Conservation (phyloP, 1,284 basidiomycete genomes). For the Meira nashicola region DNA sequence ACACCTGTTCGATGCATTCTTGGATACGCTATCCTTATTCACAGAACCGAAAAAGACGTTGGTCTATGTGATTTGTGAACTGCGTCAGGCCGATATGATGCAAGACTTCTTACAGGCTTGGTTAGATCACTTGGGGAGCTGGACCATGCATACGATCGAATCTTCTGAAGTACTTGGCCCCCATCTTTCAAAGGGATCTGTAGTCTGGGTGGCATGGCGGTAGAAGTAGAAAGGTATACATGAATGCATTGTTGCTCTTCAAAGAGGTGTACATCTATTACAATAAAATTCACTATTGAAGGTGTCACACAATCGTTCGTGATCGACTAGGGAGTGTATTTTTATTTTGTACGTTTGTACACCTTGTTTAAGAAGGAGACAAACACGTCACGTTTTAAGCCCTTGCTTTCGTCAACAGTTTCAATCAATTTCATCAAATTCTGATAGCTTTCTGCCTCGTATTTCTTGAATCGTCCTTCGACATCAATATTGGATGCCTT, state of each 20-base stretch:
- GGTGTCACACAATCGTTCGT: too few species aligned
- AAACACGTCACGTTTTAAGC: constrained; percentile 76
- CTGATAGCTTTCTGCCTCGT: constrained; percentile 72
- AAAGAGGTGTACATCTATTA: background rate
- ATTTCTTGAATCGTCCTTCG: constrained; percentile 63
- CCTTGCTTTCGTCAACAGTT: constrained; percentile 50
- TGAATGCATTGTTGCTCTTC: too few species aligned
- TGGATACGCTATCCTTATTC: constrained; percentile 34
- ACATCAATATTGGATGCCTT: constrained; percentile 66
- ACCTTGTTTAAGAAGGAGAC: constrained; percentile 73
- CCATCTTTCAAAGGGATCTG: constrained; percentile 8
- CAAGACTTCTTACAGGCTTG: constrained; percentile 30
- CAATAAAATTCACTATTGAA: background rate
- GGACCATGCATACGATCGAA: constrained; percentile 8
- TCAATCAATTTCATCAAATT: constrained; percentile 47
- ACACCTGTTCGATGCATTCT: constrained; percentile 32
- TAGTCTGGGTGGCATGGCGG: constrained; percentile 12
- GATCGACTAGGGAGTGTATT: background rate
- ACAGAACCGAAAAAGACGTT: constrained; percentile 23
- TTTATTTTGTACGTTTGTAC: constrained; percentile 62
- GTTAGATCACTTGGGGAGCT: constrained; percentile 10
- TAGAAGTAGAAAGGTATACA: background rate
- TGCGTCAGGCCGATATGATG: constrained; percentile 33
- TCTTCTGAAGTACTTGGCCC: constrained; percentile 7
- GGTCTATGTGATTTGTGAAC: constrained; percentile 35